These are phyloP conservation scores for Debaryomyces prosopidis DNA, from an alignment of 805 yeast species.

Conservation along the genomic window DNA sequence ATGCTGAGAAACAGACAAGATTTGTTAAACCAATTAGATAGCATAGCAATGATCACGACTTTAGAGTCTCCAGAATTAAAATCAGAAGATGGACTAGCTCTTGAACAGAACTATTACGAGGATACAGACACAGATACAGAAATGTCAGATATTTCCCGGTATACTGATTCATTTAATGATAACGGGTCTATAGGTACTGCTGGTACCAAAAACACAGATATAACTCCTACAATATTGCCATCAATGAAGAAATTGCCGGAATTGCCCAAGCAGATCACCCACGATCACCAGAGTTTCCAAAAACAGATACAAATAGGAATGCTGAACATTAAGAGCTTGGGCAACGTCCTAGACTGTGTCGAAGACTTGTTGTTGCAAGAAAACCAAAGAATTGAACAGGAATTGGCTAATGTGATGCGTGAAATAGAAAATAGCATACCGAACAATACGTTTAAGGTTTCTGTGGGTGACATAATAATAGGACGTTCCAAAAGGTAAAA, in stretches of 20 bases:
- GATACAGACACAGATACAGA: constrained; percentile 3
- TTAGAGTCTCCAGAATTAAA: background rate
- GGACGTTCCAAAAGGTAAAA: no score
- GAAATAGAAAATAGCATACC: constrained; percentile 19
- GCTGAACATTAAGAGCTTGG: constrained; percentile 11
- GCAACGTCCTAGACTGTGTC: constrained; percentile 25
- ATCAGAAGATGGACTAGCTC: background rate
- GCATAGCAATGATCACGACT: background rate
- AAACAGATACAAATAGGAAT: background rate
- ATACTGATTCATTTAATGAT: background rate
- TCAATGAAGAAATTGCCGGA: background rate
- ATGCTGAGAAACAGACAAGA: constrained; percentile 4
- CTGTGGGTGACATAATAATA: no score
- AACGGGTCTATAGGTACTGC: constrained; percentile 3
- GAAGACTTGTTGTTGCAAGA: constrained; percentile 27
- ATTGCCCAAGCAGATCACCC: background rate
- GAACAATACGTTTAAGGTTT: constrained; percentile 1
- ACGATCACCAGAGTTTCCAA: background rate
- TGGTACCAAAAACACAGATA: constrained; percentile 7
- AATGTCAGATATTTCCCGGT: constrained; percentile 1
- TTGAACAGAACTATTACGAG: background rate
- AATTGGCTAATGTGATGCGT: constrained; percentile 12
- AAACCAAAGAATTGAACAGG: constrained; percentile 15
- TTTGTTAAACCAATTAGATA: constrained; percentile 8
- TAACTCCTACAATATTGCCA: background rate